Percentiles rank a stretch among this genome's conserved stretches.
These are phyloP conservation scores for Orychophragmus violaceus DNA, from an alignment of 345 rosid genomes.

Conservation along the genomic window DNA sequence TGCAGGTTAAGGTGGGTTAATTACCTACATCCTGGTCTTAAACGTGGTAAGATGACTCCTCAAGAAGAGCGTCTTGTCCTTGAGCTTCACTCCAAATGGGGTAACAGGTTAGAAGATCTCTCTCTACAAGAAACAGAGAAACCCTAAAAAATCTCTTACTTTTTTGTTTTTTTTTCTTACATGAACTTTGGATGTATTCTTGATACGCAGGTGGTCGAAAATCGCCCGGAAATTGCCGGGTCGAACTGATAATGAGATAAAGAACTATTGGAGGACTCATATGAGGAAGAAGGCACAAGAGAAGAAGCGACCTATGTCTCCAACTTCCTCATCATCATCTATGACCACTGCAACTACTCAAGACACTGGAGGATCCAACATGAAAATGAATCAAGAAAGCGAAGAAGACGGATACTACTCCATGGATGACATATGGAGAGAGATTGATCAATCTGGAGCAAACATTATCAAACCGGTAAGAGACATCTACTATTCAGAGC, in stretches of 20 bases:
- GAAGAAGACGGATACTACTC: slow-evolving; percentile 56
- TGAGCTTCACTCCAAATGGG: slow-evolving; percentile 93
- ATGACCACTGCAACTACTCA: slow-evolving; percentile 51
- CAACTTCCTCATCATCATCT: slow-evolving; percentile 49
- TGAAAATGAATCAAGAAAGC: slow-evolving; percentile 32
- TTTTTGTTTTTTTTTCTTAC: not conserved
- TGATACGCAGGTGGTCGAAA: slow-evolving; percentile 77
- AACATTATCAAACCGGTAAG: slow-evolving; percentile 25
- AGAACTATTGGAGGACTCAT: slow-evolving; percentile 97
- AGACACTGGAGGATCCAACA: slow-evolving; percentile 60
- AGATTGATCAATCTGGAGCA: slow-evolving; percentile 33
- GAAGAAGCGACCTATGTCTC: slow-evolving; percentile 42
- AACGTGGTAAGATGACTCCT: slow-evolving; percentile 92
- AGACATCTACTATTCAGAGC: slow-evolving; percentile 45
- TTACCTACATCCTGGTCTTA: slow-evolving; percentile 93
- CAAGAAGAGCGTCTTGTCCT: slow-evolving; percentile 89
- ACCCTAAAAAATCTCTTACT: not conserved
- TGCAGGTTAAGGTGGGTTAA: slow-evolving; percentile 99
- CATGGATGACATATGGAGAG: slow-evolving; percentile 66
- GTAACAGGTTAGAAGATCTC: slow-evolving; percentile 66
- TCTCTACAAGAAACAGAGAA: slow-evolving; percentile 11
- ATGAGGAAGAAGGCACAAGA: slow-evolving; percentile 91
- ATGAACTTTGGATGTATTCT: not conserved
- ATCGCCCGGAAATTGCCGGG: slow-evolving; percentile 93
- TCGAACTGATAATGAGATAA: slow-evolving; percentile 93